Conservation (phyloP, 139 green algal species). For the Yamagishiella unicocca region DNA sequence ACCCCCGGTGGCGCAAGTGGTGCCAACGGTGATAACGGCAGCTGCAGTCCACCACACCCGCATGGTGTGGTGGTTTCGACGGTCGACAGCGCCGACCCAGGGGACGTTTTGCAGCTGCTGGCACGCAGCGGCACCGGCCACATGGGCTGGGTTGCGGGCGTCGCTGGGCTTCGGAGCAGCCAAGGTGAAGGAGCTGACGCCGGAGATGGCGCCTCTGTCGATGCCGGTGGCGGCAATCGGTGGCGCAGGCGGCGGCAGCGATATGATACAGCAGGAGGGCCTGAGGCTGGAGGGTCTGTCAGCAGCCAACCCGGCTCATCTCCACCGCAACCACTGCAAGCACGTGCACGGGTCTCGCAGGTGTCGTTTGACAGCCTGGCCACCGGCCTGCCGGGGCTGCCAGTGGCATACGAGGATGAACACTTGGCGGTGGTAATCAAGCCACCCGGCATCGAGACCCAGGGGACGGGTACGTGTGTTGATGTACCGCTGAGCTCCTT, state of each 20-base stretch:
- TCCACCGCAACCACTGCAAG: too few species aligned
- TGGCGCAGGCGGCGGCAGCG: background rate
- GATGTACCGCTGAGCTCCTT: too few species aligned
- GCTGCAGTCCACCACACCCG: background rate
- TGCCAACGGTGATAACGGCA: too few species aligned
- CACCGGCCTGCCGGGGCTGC: slow-evolving; percentile 19
- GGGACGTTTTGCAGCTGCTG: slow-evolving; percentile 26
- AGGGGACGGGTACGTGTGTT: slow-evolving; percentile 17
- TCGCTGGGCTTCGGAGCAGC: background rate
- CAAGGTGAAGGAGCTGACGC: background rate
- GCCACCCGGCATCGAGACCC: slow-evolving; percentile 48
- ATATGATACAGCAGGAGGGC: background rate
- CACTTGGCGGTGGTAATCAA: slow-evolving; percentile 63
- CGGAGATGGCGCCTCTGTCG: background rate
- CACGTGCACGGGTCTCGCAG: background rate
- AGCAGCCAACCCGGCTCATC: too few species aligned
- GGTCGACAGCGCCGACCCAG: background rate
- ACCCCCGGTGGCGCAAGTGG: too few species aligned
- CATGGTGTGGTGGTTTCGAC: background rate
- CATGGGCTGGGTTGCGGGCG: background rate
- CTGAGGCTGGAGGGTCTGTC: background rate
- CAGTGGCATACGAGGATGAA: slow-evolving; percentile 62
- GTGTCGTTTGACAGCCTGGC: background rate
- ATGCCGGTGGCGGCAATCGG: too few species aligned
- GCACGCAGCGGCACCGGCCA: background rate